A percentile compares a stretch with the other conserved stretches of the same genome.
phyloP scores from a whole-genome alignment of 306 rosid genomes.

The Parietaria judaica region DNA sequence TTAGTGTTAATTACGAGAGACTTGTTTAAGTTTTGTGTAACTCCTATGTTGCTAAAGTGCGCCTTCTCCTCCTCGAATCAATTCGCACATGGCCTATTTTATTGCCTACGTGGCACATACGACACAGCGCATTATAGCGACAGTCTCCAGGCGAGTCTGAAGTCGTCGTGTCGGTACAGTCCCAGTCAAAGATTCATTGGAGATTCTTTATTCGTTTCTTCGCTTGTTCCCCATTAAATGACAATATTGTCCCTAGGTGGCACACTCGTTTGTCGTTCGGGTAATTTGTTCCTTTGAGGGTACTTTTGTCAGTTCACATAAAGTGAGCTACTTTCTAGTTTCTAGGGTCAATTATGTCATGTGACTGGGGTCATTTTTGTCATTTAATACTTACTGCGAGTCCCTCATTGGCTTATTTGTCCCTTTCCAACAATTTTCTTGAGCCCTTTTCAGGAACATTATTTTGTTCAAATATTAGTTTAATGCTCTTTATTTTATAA shows the following conservation, averaged over 20 bases:
- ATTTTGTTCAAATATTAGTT: not conserved
- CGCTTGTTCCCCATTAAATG: not conserved
- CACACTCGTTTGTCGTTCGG: not conserved
- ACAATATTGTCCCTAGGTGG: not conserved
- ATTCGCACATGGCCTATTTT: too few relatives aligned
- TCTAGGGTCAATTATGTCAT: not conserved
- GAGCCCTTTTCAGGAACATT: not conserved
- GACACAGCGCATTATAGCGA: slow-evolving; percentile 2
- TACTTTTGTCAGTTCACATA: not conserved
- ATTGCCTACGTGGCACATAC: too few relatives aligned
- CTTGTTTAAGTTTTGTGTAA: not conserved
- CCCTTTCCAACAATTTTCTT: not conserved
- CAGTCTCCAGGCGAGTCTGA: not conserved
- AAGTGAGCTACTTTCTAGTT: not conserved
- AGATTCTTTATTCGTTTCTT: not conserved
- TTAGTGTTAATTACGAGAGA: not conserved
- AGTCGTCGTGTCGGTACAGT: not conserved
- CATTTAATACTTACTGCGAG: too few relatives aligned
- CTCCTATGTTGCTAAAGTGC: not conserved
- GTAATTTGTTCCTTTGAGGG: not conserved
- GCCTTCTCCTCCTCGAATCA: too few relatives aligned
- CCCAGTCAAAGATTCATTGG: not conserved
- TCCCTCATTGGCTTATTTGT: not conserved
- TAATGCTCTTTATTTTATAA: too few relatives aligned
- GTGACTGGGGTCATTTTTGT: too few relatives aligned